Evolutionary conservation across 192 early-diverging fungal genomes (phyloP).

Genomic region (Linderina pennispora): DNA sequence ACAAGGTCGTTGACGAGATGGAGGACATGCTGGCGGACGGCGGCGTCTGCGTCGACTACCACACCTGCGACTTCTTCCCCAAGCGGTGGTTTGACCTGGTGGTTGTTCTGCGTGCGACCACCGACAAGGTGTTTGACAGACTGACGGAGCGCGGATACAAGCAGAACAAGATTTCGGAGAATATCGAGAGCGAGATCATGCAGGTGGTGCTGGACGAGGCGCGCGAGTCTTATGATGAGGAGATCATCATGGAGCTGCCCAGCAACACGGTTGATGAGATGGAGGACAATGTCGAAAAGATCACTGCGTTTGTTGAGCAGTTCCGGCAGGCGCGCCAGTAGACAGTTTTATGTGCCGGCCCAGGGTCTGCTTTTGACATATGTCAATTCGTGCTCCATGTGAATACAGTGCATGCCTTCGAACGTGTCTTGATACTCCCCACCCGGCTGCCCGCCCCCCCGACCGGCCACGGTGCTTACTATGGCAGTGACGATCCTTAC

Average conservation of each 20-base stretch:
- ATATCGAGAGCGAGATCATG: constrained; percentile 97
- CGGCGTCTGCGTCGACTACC: constrained; percentile 88
- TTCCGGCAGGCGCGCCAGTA: constrained; percentile 19
- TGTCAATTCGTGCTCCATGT: too few relatives aligned
- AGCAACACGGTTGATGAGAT: constrained; percentile 84
- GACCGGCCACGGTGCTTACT: too few relatives aligned
- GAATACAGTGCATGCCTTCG: not conserved
- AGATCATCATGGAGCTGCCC: constrained; percentile 74
- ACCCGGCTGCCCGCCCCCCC: too few relatives aligned
- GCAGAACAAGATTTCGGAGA: constrained; percentile 82
- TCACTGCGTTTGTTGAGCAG: constrained; percentile 60
- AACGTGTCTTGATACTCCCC: not conserved
- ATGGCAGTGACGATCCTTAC: too few relatives aligned
- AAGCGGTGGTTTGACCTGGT: constrained; percentile 98
- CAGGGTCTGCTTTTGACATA: not conserved
- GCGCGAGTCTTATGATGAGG: constrained; percentile 67
- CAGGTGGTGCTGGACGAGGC: constrained; percentile 91
- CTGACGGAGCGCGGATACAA: constrained; percentile 75
- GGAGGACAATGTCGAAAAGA: constrained; percentile 83
- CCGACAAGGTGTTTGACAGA: constrained; percentile 69
- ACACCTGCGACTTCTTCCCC: constrained; percentile 93
- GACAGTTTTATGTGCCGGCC: too few relatives aligned
- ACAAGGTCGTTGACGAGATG: constrained; percentile 91
- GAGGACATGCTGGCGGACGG: constrained; percentile 74
- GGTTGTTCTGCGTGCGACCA: constrained; percentile 80